Base-by-base conservation (phyloP, 208 protist species). In the Crithidia expoeki region DNA sequence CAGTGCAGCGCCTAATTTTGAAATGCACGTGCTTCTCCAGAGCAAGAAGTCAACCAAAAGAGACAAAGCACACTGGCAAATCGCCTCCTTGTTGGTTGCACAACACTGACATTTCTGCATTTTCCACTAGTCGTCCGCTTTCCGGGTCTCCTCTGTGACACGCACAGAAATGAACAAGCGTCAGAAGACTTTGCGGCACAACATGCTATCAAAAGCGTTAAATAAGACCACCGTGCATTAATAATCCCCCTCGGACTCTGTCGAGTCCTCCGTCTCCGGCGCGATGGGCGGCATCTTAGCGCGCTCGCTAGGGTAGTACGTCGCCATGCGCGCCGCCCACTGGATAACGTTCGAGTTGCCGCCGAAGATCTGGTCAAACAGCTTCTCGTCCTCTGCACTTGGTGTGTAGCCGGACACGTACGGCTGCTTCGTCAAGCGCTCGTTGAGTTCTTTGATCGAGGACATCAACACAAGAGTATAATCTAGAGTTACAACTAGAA, bases 301-400 rank as follows among this genome's bases (percentile, higher is more conserved):
- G 32, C 87, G 78, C 73, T 90, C 87, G 33, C 60, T 76, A 2
- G 77, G 80, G 72, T 87, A 83, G 71, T 89, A 93, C 9, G 87
- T 81, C 9, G 87, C 74, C 84, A 93, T 93, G 53, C 82, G 87
- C 1, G 84, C 74, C 2, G 73, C 83, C 84, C 87, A 93, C 77
- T 89, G 84, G 10, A 83, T 49, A 3, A 83, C 77, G 34, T 84
- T 80, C 40, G 50, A 27, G 72, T 90, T 89, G 49, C 83, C 68
- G 27, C 84, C 87, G 62, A 90, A 88, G 16, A 89, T 55, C 49
- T 81, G 68, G 17, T 60, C 63, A 32, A 90, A 86, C n/a, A 72
- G 68, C 44, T 69, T 83, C 36, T 78, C 75, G 28, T 93, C 87
- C n/a, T 76, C 84, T n/a, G 19, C 27, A 33, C 68, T 88, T 6